phyloP scores from a whole-genome alignment of 2,329 filamentous ascomycete species.

The Ophiostoma sp. region DNA sequence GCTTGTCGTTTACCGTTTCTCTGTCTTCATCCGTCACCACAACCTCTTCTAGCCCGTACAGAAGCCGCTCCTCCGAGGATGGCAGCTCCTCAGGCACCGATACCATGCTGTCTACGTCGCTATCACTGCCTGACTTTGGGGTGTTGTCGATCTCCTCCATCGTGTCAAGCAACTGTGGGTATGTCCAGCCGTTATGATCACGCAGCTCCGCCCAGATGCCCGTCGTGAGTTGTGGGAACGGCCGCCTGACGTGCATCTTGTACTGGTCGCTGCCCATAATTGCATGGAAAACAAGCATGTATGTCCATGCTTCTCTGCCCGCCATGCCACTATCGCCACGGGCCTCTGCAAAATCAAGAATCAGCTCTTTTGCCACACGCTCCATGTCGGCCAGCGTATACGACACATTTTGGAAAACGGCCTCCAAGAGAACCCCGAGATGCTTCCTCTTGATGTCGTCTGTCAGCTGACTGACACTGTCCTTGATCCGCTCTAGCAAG shows the following conservation, averaged over 20 bases:
- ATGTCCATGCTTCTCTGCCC: not conserved
- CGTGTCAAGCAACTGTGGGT: not conserved
- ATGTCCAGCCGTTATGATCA: not conserved
- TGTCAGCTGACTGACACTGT: not conserved
- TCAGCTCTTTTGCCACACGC: not conserved
- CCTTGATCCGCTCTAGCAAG: not conserved
- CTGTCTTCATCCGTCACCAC: not conserved
- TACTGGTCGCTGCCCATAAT: not conserved
- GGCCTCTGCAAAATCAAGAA: not conserved
- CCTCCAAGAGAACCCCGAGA: not conserved
- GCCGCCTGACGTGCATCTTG: not conserved
- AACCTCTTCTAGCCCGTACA: not conserved
- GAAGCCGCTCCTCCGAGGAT: not conserved
- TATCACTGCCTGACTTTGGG: not conserved
- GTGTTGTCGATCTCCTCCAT: not conserved
- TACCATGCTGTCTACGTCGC: not conserved
- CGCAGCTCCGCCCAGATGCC: not conserved
- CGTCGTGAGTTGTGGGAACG: not conserved
- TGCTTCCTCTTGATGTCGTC: not conserved
- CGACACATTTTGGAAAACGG: not conserved
- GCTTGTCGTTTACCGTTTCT: not conserved
- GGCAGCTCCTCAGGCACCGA: not conserved
- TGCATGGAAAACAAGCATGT: not conserved
- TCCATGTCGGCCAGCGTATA: not conserved
- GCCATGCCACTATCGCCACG: not conserved